These are phyloP conservation scores for Leishmania mexicana DNA, from an alignment of 208 protist species.

Conservation along the genomic window DNA sequence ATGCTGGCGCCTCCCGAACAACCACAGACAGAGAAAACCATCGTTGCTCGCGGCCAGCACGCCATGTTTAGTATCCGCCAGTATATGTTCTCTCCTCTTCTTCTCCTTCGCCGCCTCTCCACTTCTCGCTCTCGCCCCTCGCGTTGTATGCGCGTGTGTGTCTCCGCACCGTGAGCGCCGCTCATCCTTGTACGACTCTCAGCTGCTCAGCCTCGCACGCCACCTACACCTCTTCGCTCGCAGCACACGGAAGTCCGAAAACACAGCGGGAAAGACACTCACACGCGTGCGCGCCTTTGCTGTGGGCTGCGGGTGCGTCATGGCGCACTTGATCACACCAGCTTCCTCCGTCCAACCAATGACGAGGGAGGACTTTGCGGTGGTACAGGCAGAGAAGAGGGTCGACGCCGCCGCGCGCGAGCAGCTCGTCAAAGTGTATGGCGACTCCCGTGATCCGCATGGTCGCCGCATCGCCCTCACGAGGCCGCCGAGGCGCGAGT, in stretches of 20 bases:
- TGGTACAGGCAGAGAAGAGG: conserved; percentile 51
- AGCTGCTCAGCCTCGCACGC: neutral
- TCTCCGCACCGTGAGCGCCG: neutral
- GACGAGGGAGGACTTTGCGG: conserved; percentile 36
- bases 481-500: conserved; percentile 30
- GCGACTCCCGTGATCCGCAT: conserved; percentile 28
- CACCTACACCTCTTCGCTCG: neutral
- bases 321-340: conserved; percentile 40
- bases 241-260: neutral
- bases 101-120: neutral
- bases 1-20: neutral
- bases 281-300: neutral
- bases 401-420: conserved; percentile 49
- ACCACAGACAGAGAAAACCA: too few species aligned
- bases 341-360: conserved; percentile 27
- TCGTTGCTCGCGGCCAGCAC: too few species aligned
- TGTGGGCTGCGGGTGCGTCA: neutral
- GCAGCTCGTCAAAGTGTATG: conserved; percentile 44
- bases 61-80: neutral
- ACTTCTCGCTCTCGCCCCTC: neutral
- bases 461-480: conserved; percentile 31
- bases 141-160: too few species aligned
- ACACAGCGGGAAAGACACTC: conserved; percentile 1
- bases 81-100: neutral
- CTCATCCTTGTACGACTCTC: neutral